phyloP scores from a whole-genome alignment of 768 basidiomycete species.

The Mycena rosella region DNA sequence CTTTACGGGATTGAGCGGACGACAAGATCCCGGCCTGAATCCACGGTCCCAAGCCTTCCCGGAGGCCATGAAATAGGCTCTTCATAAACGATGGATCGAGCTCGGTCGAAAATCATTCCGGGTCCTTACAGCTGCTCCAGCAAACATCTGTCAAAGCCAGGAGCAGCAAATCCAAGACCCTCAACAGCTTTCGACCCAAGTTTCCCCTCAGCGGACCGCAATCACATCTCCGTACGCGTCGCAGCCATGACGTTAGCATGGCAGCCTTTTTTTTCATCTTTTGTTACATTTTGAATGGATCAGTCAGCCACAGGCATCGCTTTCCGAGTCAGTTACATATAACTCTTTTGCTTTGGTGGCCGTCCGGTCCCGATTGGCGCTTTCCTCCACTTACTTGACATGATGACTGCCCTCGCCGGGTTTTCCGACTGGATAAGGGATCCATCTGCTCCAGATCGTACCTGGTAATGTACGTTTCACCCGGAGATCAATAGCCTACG shows the following conservation, averaged over 20 bases:
- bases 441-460: constrained; percentile 31
- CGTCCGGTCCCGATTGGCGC: constrained; percentile 12
- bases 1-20: neutral
- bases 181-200: neutral
- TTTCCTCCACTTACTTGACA: neutral
- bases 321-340: constrained; percentile 28
- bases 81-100: neutral
- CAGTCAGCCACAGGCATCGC: constrained; percentile 27
- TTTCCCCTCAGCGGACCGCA: neutral
- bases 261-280: constrained; percentile 6
- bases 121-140: neutral
- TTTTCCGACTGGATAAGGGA: constrained; percentile 15
- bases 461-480: constrained; percentile 36
- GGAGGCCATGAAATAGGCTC: neutral
- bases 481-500: constrained; percentile 35
- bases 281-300: neutral
- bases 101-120: constrained; percentile 10
- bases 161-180: neutral
- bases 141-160: neutral
- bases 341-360: constrained; percentile 2
- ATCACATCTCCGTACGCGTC: constrained; percentile 35
- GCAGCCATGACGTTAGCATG: constrained; percentile 34
- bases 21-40: constrained; percentile 18
- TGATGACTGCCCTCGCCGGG: constrained; percentile 14
- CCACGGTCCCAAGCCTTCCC: neutral